These are phyloP conservation scores for Phytophthora litchii DNA, from an alignment of 352 stramenopile genomes.

Conservation along the genomic window DNA sequence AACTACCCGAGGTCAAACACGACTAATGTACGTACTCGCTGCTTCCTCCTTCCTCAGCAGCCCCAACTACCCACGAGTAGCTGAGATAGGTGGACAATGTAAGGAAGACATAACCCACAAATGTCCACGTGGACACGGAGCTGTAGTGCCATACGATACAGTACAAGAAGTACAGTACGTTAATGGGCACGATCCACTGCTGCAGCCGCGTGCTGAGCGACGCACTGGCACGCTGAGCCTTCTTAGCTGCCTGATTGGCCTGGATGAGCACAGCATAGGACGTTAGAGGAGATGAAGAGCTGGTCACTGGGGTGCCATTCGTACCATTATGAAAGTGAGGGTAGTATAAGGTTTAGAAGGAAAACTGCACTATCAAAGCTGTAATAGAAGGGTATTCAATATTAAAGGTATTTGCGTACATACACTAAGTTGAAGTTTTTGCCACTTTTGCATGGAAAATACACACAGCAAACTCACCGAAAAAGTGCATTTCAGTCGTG, in stretches of 20 bases:
- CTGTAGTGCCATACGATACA: conserved; percentile 76
- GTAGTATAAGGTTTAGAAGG: conserved; percentile 1
- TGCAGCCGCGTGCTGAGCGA: conserved; percentile 77
- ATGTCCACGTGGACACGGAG: conserved; percentile 72
- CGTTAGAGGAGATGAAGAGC: background rate
- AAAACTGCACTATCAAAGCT: background rate
- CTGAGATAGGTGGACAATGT: conserved; percentile 71
- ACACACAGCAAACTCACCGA: no score
- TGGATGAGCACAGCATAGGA: conserved; percentile 16
- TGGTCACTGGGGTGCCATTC: background rate
- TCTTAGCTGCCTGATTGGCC: conserved; percentile 89
- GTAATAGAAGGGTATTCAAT: background rate
- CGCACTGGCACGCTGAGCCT: conserved; percentile 70
- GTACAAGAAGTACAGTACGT: conserved; percentile 82
- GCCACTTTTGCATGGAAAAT: no score
- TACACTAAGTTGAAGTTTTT: conserved; percentile 5
- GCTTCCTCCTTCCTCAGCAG: conserved; percentile 73
- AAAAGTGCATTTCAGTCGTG: no score
- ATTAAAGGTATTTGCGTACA: background rate
- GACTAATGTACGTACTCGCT: conserved; percentile 63
- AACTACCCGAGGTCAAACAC: conserved; percentile 13
- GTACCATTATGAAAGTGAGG: conserved; percentile 28
- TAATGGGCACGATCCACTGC: conserved; percentile 82
- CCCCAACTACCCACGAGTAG: conserved; percentile 83
- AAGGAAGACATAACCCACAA: conserved; percentile 73